Evolutionary conservation across 495 filamentous ascomycete species (phyloP).

Genomic region (Xylaria palmicola): DNA sequence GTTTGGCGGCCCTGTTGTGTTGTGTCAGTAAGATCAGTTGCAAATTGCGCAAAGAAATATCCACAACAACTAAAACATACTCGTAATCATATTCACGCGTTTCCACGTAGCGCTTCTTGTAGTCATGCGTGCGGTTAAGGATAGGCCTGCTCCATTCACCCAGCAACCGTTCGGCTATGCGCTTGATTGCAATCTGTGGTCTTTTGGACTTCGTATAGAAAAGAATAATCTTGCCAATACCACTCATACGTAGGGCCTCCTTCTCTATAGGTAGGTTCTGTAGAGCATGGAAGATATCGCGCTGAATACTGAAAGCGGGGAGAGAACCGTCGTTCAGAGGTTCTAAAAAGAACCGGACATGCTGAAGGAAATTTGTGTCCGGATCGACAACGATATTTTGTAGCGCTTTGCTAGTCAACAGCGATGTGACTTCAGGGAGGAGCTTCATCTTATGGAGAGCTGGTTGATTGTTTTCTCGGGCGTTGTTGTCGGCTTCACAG

Average conservation of each 20-base stretch:
- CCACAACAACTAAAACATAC: conserved; percentile 34
- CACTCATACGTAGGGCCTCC: conserved; percentile 82
- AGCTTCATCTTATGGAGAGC: conserved; percentile 93
- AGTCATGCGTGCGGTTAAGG: conserved; percentile 87
- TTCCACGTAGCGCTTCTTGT: conserved; percentile 72
- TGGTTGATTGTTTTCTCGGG: conserved; percentile 70
- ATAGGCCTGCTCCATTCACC: conserved; percentile 97
- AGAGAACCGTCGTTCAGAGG: conserved; percentile 88
- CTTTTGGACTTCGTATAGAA: conserved; percentile 96
- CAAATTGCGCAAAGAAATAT: conserved; percentile 34
- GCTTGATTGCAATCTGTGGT: conserved; percentile 83
- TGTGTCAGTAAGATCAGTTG: conserved; percentile 24
- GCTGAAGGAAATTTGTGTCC: conserved; percentile 90
- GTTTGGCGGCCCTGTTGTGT: conserved; percentile 50
- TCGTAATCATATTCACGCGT: conserved; percentile 53
- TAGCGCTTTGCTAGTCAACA: conserved; percentile 84
- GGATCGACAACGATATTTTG: conserved; percentile 83
- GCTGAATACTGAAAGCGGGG: conserved; percentile 95
- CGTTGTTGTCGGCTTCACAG: conserved; percentile 79
- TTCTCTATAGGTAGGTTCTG: conserved; percentile 82
- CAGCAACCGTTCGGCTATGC: conserved; percentile 82
- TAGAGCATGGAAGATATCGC: conserved; percentile 82
- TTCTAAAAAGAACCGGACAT: conserved; percentile 95
- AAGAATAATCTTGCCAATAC: conserved; percentile 91
- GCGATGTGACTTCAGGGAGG: conserved; percentile 83